Conservation (phyloP, 1,139 yeast species). For the Magnusiomyces clavatus region DNA sequence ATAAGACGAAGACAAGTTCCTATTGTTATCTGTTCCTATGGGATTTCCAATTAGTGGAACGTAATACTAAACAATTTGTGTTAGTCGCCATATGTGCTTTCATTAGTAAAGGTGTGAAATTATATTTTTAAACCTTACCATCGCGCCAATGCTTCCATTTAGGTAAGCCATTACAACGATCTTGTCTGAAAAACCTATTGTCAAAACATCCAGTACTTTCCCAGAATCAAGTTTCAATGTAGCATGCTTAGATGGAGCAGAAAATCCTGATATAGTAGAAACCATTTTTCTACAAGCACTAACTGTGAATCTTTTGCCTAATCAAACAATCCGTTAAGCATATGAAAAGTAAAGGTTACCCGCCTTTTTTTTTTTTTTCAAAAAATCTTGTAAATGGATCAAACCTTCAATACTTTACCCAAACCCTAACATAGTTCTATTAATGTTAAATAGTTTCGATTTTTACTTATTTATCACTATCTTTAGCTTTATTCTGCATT, state of each 20-base stretch:
- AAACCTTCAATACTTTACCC: too few relatives aligned
- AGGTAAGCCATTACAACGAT: slow-evolving; percentile 30
- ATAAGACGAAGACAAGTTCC: slow-evolving; percentile 3
- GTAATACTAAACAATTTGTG: slow-evolving; percentile 15
- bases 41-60: slow-evolving; percentile 24
- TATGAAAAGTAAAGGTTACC: too few relatives aligned
- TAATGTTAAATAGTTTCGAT: too few relatives aligned
- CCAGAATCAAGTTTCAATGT: slow-evolving; percentile 14
- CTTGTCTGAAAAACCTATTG: slow-evolving; percentile 29
- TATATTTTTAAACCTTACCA: slow-evolving; percentile 12
- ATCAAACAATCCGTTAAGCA: too few relatives aligned
- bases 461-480: too few relatives aligned
- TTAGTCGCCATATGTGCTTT: background rate
- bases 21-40: slow-evolving; percentile 10
- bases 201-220: slow-evolving; percentile 27
- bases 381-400: too few relatives aligned
- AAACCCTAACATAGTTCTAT: too few relatives aligned
- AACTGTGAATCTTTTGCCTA: too few relatives aligned
- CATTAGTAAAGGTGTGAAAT: background rate
- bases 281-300: too few relatives aligned
- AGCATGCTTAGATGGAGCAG: slow-evolving; percentile 14
- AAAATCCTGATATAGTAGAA: slow-evolving; percentile 1
- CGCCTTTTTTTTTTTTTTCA: too few relatives aligned
- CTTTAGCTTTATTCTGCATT: too few relatives aligned
- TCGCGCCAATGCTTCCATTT: slow-evolving; percentile 28